A percentile compares a stretch with the other conserved stretches of the same genome.
These are phyloP conservation scores for Pichia sp. DNA, from an alignment of 1,139 yeast genomes.

Conservation along the genomic window DNA sequence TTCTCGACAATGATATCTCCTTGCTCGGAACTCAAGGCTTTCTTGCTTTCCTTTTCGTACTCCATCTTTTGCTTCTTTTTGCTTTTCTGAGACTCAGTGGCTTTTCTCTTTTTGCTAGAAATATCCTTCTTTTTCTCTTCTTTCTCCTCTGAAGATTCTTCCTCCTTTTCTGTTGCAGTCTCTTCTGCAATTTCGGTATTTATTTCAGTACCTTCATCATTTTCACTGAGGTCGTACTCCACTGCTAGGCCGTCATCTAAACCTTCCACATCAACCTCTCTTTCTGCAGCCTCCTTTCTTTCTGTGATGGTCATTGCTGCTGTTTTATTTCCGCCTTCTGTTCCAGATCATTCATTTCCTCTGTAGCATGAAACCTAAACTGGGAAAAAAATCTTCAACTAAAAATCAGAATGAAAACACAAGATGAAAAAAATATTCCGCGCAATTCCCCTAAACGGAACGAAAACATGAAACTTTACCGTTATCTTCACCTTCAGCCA, in stretches of 20 bases:
- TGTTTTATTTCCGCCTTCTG: neutral
- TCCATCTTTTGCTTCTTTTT: constrained; percentile 61
- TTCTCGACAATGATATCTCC: constrained; percentile 59
- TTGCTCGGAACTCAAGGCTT: constrained; percentile 45
- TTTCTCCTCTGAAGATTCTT: neutral
- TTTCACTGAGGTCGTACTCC: constrained; percentile 32
- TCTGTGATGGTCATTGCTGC: neutral
- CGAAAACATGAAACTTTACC: neutral
- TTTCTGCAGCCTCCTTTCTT: neutral
- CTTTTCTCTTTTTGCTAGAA: constrained; percentile 27
- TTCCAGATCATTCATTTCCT: neutral
- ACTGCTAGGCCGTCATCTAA: constrained; percentile 62
- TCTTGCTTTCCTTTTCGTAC: constrained; percentile 49
- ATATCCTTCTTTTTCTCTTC: neutral
- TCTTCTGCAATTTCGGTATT: constrained; percentile 28
- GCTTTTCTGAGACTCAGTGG: constrained; percentile 38
- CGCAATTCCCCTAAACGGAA: constrained; percentile 2
- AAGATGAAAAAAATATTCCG: neutral
- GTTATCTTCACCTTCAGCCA: neutral
- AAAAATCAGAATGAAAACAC: neutral
- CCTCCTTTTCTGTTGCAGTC: constrained; percentile 22
- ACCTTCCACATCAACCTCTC: constrained; percentile 41
- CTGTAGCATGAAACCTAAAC: neutral
- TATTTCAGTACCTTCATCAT: constrained; percentile 29
- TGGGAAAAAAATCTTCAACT: neutral